Conservation (phyloP, 352 stramenopile species). For the Globisporangium apiculatum region DNA sequence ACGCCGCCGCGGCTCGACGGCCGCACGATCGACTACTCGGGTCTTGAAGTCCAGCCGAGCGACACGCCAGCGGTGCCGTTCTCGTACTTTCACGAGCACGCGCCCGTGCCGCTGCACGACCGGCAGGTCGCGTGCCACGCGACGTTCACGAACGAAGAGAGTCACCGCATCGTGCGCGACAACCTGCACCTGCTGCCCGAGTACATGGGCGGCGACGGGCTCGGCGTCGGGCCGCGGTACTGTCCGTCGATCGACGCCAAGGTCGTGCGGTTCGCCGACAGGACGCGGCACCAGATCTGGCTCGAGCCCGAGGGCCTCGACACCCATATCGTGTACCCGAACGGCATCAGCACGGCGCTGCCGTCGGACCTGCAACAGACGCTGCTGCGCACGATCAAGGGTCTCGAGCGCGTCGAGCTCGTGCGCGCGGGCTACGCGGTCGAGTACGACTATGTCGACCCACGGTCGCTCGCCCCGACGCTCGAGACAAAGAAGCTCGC, state of each 20-base stretch:
- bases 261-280: slow-evolving; percentile 72
- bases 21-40: slow-evolving; percentile 93
- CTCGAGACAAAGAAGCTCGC: slow-evolving; percentile 93
- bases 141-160: slow-evolving; percentile 95
- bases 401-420: slow-evolving; percentile 94
- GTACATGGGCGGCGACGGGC: slow-evolving; percentile 84
- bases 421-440: slow-evolving; percentile 97
- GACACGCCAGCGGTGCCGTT: slow-evolving; percentile 91
- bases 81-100: slow-evolving; percentile 91
- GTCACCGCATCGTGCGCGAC: slow-evolving; percentile 91
- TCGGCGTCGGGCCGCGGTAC: slow-evolving; percentile 84
- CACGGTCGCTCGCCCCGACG: slow-evolving; percentile 88
- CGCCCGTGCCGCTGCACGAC: slow-evolving; percentile 54
- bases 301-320: slow-evolving; percentile 97
- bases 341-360: slow-evolving; percentile 92
- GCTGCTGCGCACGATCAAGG: slow-evolving; percentile 93
- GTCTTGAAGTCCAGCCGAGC: slow-evolving; percentile 88
- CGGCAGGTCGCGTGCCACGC: slow-evolving; percentile 91
- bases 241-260: slow-evolving; percentile 99
- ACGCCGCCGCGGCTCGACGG: slow-evolving; percentile 95
- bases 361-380: slow-evolving; percentile 93
- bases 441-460: slow-evolving; percentile 99
- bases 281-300: slow-evolving; percentile 89
- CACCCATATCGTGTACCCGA: slow-evolving; percentile 96
- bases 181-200: slow-evolving; percentile 92